phyloP scores from a whole-genome alignment of 1,284 basidiomycete genomes.

The Hypsizygus ulmarius region DNA sequence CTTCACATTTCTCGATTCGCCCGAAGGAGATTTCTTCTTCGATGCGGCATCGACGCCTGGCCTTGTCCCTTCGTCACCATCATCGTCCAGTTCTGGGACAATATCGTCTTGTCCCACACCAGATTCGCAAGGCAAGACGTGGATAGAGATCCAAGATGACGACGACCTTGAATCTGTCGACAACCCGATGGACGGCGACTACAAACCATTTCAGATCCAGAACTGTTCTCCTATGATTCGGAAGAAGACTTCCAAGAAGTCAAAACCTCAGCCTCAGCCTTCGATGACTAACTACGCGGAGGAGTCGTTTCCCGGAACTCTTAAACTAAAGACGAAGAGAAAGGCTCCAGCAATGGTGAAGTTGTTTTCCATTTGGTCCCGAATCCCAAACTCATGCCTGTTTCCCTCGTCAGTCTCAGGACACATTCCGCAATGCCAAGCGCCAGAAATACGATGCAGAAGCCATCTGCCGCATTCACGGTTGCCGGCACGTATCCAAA shows the following conservation, averaged over 20 bases:
- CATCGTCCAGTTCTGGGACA: slow-evolving; percentile 1
- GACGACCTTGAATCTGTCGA: slow-evolving; percentile 6
- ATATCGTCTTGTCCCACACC: slow-evolving; percentile 3
- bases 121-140: not conserved
- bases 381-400: not conserved
- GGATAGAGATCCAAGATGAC: slow-evolving; percentile 5
- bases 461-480: slow-evolving; percentile 20
- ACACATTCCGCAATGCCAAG: slow-evolving; percentile 5
- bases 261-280: not conserved
- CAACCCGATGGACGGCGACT: slow-evolving; percentile 13
- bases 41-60: slow-evolving; percentile 6
- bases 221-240: not conserved
- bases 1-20: not conserved
- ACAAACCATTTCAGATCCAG: slow-evolving; percentile 3
- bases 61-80: slow-evolving; percentile 1
- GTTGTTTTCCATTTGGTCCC: not conserved
- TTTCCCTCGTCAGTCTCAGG: not conserved
- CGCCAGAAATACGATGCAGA: slow-evolving; percentile 15
- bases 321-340: not conserved
- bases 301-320: not conserved
- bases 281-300: not conserved
- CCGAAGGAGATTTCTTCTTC: not conserved
- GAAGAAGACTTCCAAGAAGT: slow-evolving; percentile 1
- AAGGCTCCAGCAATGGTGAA: not conserved
- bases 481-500: slow-evolving; percentile 21